Conservation (phyloP, 2,329 filamentous ascomycete genomes). For the Sporothrix protearum region DNA sequence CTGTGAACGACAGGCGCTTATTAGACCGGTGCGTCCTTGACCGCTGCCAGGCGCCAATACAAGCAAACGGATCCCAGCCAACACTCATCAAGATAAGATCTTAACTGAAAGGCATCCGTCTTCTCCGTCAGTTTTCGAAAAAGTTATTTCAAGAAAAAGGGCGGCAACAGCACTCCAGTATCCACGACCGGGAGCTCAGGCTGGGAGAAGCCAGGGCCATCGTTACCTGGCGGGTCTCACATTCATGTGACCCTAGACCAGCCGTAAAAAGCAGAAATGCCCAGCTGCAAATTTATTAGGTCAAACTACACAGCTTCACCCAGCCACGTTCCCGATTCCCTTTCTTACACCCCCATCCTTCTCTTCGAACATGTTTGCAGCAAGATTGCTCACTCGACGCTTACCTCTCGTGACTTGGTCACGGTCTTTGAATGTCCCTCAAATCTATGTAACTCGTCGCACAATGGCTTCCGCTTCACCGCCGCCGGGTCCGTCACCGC, state of each 20-base stretch:
- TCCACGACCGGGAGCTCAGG: too few species aligned
- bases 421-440: neutral
- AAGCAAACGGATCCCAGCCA: neutral
- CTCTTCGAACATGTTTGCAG: neutral
- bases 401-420: neutral
- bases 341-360: neutral
- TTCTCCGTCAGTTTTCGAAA: neutral
- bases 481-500: neutral
- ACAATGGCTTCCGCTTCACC: neutral
- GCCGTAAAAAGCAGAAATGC: neutral
- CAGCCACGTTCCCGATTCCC: neutral
- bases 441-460: neutral
- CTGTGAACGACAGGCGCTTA: too few species aligned
- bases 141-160: neutral
- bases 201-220: too few species aligned
- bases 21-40: neutral
- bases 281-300: neutral
- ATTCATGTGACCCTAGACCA: too few species aligned
- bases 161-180: neutral
- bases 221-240: too few species aligned
- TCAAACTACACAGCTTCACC: neutral
- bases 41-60: neutral
- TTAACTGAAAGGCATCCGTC: neutral
- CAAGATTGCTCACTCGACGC: constrained; percentile 3
- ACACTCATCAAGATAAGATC: neutral